Evolutionary conservation across 495 filamentous ascomycete genomes (phyloP).

Genomic region (Stereocaulon alpinum): DNA sequence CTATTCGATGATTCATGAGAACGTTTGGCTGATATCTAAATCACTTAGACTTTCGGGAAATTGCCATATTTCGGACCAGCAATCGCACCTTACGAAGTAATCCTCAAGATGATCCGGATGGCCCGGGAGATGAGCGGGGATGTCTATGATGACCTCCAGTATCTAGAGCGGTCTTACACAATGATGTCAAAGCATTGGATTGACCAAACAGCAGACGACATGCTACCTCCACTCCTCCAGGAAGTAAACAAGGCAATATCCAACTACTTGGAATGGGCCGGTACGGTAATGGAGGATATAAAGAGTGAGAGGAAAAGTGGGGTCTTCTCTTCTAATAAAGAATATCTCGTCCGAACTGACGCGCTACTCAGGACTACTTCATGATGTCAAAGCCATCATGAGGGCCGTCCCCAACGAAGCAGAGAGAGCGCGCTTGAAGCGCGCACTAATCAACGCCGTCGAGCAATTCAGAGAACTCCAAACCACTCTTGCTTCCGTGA

Average conservation of each 20-base stretch:
- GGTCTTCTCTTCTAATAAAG: neutral
- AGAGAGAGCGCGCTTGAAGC: neutral
- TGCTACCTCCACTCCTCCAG: neutral
- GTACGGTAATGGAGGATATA: neutral
- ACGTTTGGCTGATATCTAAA: neutral
- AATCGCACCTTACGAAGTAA: neutral
- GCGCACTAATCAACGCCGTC: neutral
- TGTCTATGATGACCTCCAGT: slow-evolving; percentile 1
- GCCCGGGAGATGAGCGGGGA: neutral
- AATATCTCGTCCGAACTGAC: neutral
- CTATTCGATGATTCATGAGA: neutral
- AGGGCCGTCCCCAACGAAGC: neutral
- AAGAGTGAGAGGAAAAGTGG: neutral
- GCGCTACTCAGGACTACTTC: neutral
- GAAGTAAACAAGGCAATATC: neutral
- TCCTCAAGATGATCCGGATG: neutral
- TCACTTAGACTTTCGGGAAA: neutral
- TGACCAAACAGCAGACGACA: neutral
- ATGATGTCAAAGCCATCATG: neutral
- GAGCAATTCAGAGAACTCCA: neutral
- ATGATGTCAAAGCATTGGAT: neutral
- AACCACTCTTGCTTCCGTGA: neutral
- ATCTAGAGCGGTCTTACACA: slow-evolving; percentile 1
- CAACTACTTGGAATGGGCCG: neutral
- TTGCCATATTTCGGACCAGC: neutral